Base-by-base conservation (phyloP, 371 early-diverging fungal species). In the Syncephalis plumigaleata region DNA sequence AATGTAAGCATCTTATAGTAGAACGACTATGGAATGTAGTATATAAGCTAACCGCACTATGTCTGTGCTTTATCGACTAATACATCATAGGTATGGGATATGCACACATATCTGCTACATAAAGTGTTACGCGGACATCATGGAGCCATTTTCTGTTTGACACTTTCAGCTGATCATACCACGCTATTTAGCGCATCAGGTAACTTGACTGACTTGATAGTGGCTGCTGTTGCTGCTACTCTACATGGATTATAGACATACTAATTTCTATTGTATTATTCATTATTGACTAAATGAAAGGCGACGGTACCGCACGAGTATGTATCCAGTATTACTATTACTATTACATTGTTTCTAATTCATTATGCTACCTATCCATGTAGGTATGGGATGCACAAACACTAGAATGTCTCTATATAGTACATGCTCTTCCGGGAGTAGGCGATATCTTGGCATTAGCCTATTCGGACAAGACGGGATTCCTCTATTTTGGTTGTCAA, bases 381-480 rank as follows among this genome's bases (percentile, higher is more conserved):
- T 36, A 70, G 63, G 79, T 75, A 2, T 86, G 87, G 87, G 68
- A 78, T 53, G 69, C 73, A 9, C 64, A 66, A 36, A 71, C 65
- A 8, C 59, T 84, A 23, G 55, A 58, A 47, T 77, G 74, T 48
- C 60, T 70, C 1, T 81, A 77, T 45, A 61, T 75, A 2, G 66
- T 86, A 22, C 76, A 75, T 50, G 74, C 83, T 2, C 76, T 77
- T 18, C 75, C 71, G 42, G 78, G 84, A 52, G 78, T 82, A 1
- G 87, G 87, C 8, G 82, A 83, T 43, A 59, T 86, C 4, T 73
- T 83, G 44, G 78, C 84, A 0, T 49, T 84, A 3, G 80, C 71
- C 18, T 79, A 77, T 50, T 73, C 68, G 1, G 63, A 65, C 15
- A 36, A 50, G 3, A 60, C 63, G 21, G 63, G 75, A 13, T 69